Percentiles rank a stretch among this genome's conserved stretches.
These are phyloP conservation scores for Fistulinella prunicolor DNA, from an alignment of 768 basidiomycete species.

Conservation along the genomic window DNA sequence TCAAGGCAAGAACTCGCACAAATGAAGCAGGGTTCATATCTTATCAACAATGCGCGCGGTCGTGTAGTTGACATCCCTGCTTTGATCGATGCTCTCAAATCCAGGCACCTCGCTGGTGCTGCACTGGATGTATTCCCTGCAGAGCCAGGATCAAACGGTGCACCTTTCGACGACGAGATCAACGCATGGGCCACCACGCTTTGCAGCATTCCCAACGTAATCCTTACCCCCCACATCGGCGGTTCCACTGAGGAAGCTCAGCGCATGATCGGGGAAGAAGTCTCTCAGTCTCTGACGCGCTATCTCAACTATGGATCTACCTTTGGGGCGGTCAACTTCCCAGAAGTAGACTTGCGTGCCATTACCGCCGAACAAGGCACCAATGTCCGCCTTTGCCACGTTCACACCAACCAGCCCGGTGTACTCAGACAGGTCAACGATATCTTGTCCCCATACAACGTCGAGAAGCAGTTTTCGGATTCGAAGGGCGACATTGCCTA, in stretches of 20 bases:
- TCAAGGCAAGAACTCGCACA: constrained; percentile 66
- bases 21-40: constrained; percentile 94
- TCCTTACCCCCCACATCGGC: constrained; percentile 97
- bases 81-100: constrained; percentile 73
- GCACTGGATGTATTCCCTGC: constrained; percentile 93
- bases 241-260: constrained; percentile 99
- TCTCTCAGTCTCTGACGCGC: constrained; percentile 76
- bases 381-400: constrained; percentile 88
- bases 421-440: constrained; percentile 95
- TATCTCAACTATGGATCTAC: constrained; percentile 94
- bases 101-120: constrained; percentile 83
- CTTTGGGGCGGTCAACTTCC: constrained; percentile 95
- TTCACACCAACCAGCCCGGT: constrained; percentile 94
- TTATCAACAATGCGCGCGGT: constrained; percentile 98
- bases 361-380: constrained; percentile 81
- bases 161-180: constrained; percentile 83
- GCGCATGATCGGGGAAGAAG: constrained; percentile 95
- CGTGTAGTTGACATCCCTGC: constrained; percentile 94
- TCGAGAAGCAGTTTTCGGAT: constrained; percentile 99
- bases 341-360: constrained; percentile 93
- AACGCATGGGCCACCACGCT: constrained; percentile 82
- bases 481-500: constrained; percentile 92
- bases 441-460: constrained; percentile 90
- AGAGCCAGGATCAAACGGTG: constrained; percentile 90
- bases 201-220: constrained; percentile 79